phyloP scores from a whole-genome alignment of 164 flowering plant genomes.

The Stephania cephalantha region DNA sequence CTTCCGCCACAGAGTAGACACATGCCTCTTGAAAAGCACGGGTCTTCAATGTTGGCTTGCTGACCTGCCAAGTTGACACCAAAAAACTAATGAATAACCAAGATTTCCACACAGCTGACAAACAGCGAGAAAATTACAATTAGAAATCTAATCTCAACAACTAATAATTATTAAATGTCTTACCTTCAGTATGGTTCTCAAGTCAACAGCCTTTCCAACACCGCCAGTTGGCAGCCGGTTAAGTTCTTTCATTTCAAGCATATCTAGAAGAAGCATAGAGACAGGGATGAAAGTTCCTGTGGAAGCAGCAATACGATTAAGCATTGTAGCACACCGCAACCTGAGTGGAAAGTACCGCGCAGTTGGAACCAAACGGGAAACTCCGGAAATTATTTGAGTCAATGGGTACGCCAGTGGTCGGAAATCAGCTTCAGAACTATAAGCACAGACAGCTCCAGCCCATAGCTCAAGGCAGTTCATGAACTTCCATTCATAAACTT shows the following conservation, averaged over 20 bases:
- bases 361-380: conserved; percentile 80
- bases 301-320: conserved; percentile 77
- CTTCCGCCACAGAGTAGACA: conserved; percentile 72
- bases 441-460: conserved; percentile 82
- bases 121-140: background rate
- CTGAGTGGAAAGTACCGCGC: conserved; percentile 89
- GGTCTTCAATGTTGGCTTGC: conserved; percentile 63
- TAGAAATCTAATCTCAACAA: too few relatives aligned
- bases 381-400: conserved; percentile 83
- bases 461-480: conserved; percentile 96
- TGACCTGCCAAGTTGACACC: conserved; percentile 43
- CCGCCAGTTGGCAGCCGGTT: conserved; percentile 71
- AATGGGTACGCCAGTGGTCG: conserved; percentile 82
- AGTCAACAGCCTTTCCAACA: conserved; percentile 78
- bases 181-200: conserved; percentile 67
- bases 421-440: conserved; percentile 62
- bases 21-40: conserved; percentile 92
- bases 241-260: conserved; percentile 92
- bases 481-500: conserved; percentile 93
- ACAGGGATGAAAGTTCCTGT: conserved; percentile 74
- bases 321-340: conserved; percentile 85
- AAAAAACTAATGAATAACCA: background rate
- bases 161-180: background rate
- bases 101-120: background rate
- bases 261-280: conserved; percentile 75